Percentiles rank a stretch among this genome's conserved stretches.
Conservation (phyloP, 768 basidiomycete species). For the Serendipita sp. region DNA sequence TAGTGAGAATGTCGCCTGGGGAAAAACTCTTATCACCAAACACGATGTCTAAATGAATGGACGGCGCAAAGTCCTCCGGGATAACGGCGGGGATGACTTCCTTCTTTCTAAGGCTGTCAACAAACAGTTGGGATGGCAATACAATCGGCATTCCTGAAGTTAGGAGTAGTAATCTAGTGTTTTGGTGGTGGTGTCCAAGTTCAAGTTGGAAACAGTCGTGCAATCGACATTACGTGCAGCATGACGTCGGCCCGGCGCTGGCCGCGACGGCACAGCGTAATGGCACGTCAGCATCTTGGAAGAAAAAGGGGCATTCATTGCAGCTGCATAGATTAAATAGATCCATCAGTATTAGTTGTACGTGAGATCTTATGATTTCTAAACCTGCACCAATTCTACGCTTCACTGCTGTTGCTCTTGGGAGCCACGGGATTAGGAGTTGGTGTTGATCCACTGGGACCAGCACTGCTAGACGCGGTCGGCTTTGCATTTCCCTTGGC, state of each 20-base stretch:
- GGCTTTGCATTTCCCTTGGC: not conserved
- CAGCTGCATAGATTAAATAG: no score
- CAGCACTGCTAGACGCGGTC: not conserved
- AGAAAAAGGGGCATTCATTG: no score
- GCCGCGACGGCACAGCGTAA: no score
- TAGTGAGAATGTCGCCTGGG: not conserved
- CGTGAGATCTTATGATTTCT: no score
- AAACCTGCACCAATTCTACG: no score
- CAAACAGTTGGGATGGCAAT: not conserved
- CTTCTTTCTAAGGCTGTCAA: not conserved
- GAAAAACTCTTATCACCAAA: not conserved
- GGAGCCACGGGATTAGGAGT: no score
- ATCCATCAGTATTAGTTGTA: no score
- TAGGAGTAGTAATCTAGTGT: not conserved
- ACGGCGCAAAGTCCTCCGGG: not conserved
- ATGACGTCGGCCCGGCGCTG: not conserved
- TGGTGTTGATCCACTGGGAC: no score
- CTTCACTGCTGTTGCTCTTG: no score
- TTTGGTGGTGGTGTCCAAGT: not conserved
- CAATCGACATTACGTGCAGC: no score
- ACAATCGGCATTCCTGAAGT: not conserved
- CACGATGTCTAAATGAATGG: not conserved
- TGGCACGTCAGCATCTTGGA: no score
- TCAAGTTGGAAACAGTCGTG: not conserved
- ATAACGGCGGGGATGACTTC: not conserved